Percentiles rank a stretch among this genome's conserved stretches.
Conservation (phyloP, 2,329 filamentous ascomycete genomes). For the Fusarium ambrosium region DNA sequence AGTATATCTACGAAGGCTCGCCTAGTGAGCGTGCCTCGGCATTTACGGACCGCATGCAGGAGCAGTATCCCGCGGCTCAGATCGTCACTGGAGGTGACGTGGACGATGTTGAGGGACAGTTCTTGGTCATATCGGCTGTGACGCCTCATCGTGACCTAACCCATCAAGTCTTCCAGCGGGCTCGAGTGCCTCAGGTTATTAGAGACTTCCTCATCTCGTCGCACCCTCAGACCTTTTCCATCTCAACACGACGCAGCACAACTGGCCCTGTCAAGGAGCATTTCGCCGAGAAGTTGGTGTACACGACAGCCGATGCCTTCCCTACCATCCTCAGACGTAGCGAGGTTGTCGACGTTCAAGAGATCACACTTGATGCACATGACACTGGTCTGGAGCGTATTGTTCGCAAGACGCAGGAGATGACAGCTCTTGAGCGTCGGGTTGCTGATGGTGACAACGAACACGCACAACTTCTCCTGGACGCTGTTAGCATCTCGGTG, state of each 20-base stretch:
- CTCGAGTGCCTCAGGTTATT: conserved; percentile 85
- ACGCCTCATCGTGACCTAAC: conserved; percentile 84
- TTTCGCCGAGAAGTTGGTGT: conserved; percentile 86
- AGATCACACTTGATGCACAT: conserved; percentile 77
- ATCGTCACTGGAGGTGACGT: conserved; percentile 77
- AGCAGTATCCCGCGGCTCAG: conserved; percentile 88
- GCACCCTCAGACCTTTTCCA: conserved; percentile 82
- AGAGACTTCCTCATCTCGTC: conserved; percentile 89
- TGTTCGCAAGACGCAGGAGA: conserved; percentile 89
- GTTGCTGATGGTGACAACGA: conserved; percentile 80
- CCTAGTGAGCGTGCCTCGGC: conserved; percentile 81
- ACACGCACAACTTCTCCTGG: conserved; percentile 76
- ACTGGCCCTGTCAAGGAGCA: conserved; percentile 79
- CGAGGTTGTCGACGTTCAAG: conserved; percentile 80
- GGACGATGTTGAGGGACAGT: conserved; percentile 91
- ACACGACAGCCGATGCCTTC: conserved; percentile 86
- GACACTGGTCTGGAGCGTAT: conserved; percentile 94
- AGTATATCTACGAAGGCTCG: conserved; percentile 90
- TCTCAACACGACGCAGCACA: conserved; percentile 79
- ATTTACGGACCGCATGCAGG: conserved; percentile 93
- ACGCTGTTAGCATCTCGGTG: conserved; percentile 82
- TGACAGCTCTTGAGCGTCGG: conserved; percentile 81
- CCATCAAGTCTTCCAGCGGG: conserved; percentile 88
- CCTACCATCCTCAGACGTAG: conserved; percentile 91
- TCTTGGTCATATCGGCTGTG: conserved; percentile 84